Conservation (phyloP, 768 basidiomycete genomes). For the Stropharia rugosoannulata region DNA sequence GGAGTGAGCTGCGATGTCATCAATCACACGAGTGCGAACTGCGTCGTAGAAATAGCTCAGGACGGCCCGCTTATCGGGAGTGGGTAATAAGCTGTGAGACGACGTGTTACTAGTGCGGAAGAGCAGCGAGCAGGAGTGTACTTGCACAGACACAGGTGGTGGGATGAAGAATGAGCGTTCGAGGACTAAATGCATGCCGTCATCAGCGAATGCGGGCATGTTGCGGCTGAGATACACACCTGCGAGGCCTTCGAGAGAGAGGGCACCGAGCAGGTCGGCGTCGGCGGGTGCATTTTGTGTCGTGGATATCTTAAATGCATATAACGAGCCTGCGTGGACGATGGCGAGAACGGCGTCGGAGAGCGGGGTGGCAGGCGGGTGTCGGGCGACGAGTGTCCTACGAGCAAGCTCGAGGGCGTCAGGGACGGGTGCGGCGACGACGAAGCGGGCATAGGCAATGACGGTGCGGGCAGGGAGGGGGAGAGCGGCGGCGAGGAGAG, state of each 20-base stretch:
- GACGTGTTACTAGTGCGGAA: constrained; percentile 11
- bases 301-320: constrained; percentile 54
- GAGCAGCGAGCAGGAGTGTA: constrained; percentile 3
- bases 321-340: constrained; percentile 49
- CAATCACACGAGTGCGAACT: constrained; percentile 51
- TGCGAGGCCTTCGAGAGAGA: constrained; percentile 49
- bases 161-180: constrained; percentile 17
- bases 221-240: constrained; percentile 31
- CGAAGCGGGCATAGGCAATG: constrained; percentile 48
- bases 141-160: constrained; percentile 14
- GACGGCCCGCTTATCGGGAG: constrained; percentile 40
- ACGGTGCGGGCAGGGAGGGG: constrained; percentile 39
- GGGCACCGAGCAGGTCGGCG: constrained; percentile 24
- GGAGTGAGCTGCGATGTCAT: constrained; percentile 51
- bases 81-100: constrained; percentile 24
- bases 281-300: constrained; percentile 1
- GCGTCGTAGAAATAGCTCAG: constrained; percentile 62
- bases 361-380: constrained; percentile 31
- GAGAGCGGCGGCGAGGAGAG: constrained; percentile 47
- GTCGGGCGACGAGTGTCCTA: constrained; percentile 41
- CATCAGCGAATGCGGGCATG: constrained; percentile 12
- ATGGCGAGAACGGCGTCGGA: constrained; percentile 51
- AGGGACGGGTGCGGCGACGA: constrained; percentile 20
- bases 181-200: constrained; percentile 12
- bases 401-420: constrained; percentile 58